Conservation (phyloP, 495 filamentous ascomycete genomes). For the Aspergillus biplanus region DNA sequence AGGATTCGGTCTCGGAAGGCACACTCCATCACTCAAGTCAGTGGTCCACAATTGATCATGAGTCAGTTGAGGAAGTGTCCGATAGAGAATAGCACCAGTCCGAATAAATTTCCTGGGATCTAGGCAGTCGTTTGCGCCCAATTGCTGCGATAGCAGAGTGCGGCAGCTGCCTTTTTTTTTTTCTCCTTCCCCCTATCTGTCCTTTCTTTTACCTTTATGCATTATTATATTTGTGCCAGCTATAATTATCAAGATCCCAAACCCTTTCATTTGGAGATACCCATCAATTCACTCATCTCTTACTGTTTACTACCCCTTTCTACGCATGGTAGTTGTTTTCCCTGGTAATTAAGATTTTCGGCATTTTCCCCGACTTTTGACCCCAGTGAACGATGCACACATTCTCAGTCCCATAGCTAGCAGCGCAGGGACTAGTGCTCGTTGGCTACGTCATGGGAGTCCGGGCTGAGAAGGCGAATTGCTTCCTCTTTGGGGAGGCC, state of each 20-base stretch:
- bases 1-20: conserved; percentile 40
- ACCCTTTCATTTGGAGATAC: conserved; percentile 7
- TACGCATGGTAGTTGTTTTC: not conserved
- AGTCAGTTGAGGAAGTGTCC: conserved; percentile 22
- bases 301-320: not conserved
- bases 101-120: not conserved
- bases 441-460: too few relatives aligned
- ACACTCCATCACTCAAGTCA: conserved; percentile 40
- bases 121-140: not conserved
- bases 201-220: conserved; percentile 1
- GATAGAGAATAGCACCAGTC: conserved; percentile 15
- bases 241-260: not conserved
- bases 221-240: not conserved
- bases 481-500: too few relatives aligned
- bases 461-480: too few relatives aligned
- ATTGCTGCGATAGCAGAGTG: too few relatives aligned
- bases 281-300: not conserved
- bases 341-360: not conserved
- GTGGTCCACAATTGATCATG: conserved; percentile 42
- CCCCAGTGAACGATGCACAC: too few relatives aligned
- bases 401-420: too few relatives aligned
- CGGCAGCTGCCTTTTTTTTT: not conserved
- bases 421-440: too few relatives aligned
- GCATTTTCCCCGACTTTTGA: not conserved
- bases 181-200: not conserved